phyloP scores from a whole-genome alignment of 1,284 basidiomycete species.

The Xerocomus cyaneibrunnescens region DNA sequence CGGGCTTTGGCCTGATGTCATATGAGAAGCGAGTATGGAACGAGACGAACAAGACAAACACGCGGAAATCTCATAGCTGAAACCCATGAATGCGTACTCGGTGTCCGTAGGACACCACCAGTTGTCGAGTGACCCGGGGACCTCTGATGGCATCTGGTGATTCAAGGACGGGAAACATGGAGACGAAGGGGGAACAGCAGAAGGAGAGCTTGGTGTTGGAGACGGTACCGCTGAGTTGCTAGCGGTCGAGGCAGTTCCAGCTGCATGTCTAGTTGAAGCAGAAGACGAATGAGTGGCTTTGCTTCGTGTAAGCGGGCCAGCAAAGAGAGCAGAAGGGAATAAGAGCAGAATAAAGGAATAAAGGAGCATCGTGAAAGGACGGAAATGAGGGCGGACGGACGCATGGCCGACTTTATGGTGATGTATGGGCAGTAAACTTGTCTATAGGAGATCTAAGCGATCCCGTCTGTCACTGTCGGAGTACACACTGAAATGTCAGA shows the following conservation, averaged over 20 bases:
- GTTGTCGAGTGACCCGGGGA: slow-evolving; percentile 46
- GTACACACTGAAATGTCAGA: too few relatives aligned
- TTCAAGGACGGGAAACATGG: slow-evolving; percentile 58
- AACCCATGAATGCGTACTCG: slow-evolving; percentile 72
- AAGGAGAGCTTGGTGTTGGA: background rate
- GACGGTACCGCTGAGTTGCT: background rate
- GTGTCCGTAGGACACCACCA: slow-evolving; percentile 68
- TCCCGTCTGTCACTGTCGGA: too few relatives aligned
- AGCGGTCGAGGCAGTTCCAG: background rate
- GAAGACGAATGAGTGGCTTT: slow-evolving; percentile 3
- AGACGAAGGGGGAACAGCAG: background rate
- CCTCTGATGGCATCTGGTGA: slow-evolving; percentile 53
- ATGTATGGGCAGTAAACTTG: too few relatives aligned
- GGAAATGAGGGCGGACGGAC: background rate
- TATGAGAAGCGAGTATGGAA: background rate
- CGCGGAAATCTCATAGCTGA: slow-evolving; percentile 66
- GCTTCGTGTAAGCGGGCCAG: slow-evolving; percentile 15
- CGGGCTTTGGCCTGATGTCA: slow-evolving; percentile 46
- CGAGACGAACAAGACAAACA: slow-evolving; percentile 40
- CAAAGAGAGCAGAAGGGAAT: slow-evolving; percentile 11
- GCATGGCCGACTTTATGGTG: too few relatives aligned
- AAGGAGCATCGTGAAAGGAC: slow-evolving; percentile 2
- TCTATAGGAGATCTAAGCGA: too few relatives aligned
- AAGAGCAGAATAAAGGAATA: background rate
- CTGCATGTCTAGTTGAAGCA: background rate